Percentiles rank a stretch among this genome's conserved stretches.
Conservation (phyloP, 2,329 filamentous ascomycete species). For the Xylaria sp. region DNA sequence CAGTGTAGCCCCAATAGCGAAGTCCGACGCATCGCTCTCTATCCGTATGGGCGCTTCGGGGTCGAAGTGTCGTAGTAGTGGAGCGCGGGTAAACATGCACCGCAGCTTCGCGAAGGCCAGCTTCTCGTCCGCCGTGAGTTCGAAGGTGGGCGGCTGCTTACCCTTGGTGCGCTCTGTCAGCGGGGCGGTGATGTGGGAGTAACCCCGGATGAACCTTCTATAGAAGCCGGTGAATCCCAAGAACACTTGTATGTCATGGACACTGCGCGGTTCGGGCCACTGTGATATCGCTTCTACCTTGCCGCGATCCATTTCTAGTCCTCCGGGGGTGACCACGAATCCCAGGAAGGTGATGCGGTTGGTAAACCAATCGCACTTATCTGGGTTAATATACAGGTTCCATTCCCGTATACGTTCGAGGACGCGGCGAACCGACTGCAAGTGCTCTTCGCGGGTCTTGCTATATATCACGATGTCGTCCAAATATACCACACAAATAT, state of each 20-base stretch:
- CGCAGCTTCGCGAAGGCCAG: too few relatives aligned
- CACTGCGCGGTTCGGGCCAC: constrained; percentile 21
- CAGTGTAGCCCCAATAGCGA: too few relatives aligned
- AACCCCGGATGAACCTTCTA: too few relatives aligned
- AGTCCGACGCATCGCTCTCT: too few relatives aligned
- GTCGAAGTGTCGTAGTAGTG: too few relatives aligned
- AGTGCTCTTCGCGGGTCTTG: constrained; percentile 24
- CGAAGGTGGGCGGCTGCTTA: too few relatives aligned
- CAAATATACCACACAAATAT: constrained; percentile 16
- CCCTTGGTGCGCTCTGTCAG: too few relatives aligned
- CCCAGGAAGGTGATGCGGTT: constrained; percentile 29
- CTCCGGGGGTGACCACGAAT: constrained; percentile 27
- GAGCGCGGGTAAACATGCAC: too few relatives aligned
- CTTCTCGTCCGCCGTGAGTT: too few relatives aligned
- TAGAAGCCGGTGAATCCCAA: too few relatives aligned
- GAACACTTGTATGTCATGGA: constrained; percentile 26
- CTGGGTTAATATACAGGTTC: constrained; percentile 15
- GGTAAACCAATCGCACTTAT: constrained; percentile 31
- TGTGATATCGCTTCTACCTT: constrained; percentile 25
- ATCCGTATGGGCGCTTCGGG: too few relatives aligned
- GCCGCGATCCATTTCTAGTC: constrained; percentile 26
- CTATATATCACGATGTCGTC: constrained; percentile 27
- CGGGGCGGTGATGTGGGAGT: too few relatives aligned
- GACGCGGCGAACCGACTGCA: constrained; percentile 19
- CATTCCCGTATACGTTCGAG: not conserved